Percentiles rank a stretch among this genome's conserved stretches.
phyloP scores from a whole-genome alignment of 2,329 filamentous ascomycete species.

The Alternaria panax region DNA sequence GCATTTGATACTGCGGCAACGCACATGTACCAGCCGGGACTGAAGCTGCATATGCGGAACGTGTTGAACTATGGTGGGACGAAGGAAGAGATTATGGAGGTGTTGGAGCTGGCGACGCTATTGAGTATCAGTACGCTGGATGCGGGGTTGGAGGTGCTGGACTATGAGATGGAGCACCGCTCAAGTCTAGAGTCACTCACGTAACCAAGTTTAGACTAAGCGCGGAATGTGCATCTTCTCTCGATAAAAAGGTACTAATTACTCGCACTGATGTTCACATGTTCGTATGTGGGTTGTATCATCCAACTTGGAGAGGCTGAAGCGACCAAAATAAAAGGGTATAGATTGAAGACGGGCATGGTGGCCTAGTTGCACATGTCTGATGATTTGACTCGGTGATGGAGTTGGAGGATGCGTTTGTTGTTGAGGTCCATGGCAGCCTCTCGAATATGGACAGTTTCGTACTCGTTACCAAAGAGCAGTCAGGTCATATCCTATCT shows the following conservation, averaged over 20 bases:
- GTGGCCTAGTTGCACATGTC: too few species aligned
- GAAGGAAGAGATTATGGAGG: conserved; percentile 58
- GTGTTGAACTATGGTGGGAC: conserved; percentile 57
- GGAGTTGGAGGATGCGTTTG: too few species aligned
- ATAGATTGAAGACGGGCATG: too few species aligned
- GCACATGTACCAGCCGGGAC: conserved; percentile 56
- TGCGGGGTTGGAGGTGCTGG: conserved; percentile 33
- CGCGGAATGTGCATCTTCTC: not conserved
- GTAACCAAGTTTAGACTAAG: too few species aligned
- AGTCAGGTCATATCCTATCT: too few species aligned
- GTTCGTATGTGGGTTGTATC: too few species aligned
- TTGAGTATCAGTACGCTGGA: conserved; percentile 44
- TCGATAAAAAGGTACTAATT: not conserved
- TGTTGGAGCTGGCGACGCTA: conserved; percentile 55
- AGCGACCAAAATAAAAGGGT: too few species aligned
- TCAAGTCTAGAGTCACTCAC: not conserved
- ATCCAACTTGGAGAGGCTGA: too few species aligned
- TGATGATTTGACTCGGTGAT: too few species aligned
- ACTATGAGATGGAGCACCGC: conserved; percentile 26
- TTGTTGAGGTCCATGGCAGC: too few species aligned
- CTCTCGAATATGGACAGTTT: too few species aligned
- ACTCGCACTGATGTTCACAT: not conserved
- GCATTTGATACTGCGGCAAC: conserved; percentile 59
- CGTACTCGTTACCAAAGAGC: too few species aligned
- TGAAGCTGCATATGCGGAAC: conserved; percentile 60